phyloP scores from a whole-genome alignment of 129 eudicot species.

The Artemisia annua region DNA sequence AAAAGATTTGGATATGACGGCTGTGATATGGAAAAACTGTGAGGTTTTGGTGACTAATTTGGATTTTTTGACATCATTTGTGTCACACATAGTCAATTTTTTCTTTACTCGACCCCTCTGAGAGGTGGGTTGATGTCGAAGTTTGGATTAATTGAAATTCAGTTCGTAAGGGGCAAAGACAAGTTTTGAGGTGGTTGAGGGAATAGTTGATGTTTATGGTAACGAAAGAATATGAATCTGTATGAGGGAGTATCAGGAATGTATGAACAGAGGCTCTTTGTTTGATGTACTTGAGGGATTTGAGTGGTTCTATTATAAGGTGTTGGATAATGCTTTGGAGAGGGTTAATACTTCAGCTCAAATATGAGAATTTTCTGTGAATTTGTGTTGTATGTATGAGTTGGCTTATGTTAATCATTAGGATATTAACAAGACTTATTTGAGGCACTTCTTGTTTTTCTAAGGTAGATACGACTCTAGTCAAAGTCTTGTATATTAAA shows the following conservation, averaged over 20 bases:
- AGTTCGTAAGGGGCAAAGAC: conserved; percentile 9
- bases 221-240: conserved; percentile 89
- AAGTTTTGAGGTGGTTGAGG: conserved; percentile 2
- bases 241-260: conserved; percentile 86
- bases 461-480: too few species aligned
- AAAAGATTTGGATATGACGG: too few species aligned
- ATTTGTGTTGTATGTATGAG: conserved; percentile 97
- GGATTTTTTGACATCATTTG: too few species aligned
- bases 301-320: conserved; percentile 80
- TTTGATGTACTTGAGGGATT: conserved; percentile 92
- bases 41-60: too few species aligned
- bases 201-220: conserved; percentile 38
- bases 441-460: too few species aligned
- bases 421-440: conserved; percentile 79
- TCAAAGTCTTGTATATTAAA: too few species aligned
- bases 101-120: conserved; percentile 19
- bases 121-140: conserved; percentile 44
- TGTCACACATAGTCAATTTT: too few species aligned
- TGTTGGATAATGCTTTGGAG: conserved; percentile 86
- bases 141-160: conserved; percentile 75
- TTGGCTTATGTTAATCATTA: conserved; percentile 89
- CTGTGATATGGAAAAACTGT: too few species aligned
- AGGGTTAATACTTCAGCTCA: conserved; percentile 78
- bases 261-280: conserved; percentile 92
- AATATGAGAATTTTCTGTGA: conserved; percentile 80